phyloP scores from a whole-genome alignment of 164 flowering plant species.

The Chimonanthus praecox region DNA sequence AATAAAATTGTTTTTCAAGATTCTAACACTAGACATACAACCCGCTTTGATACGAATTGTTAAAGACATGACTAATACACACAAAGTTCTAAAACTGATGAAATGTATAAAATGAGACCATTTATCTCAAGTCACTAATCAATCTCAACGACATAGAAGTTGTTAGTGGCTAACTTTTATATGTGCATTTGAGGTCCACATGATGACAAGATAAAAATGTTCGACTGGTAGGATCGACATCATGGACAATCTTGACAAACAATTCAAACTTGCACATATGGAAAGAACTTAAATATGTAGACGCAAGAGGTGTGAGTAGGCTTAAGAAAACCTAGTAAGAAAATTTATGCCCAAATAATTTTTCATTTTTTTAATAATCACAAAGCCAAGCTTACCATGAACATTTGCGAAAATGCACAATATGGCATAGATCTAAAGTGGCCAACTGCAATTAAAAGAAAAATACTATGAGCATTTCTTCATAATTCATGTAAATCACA shows the following conservation, averaged over 20 bases:
- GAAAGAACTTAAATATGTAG: not conserved
- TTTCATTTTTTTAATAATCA: not conserved
- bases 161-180: too few species aligned
- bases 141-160: too few species aligned
- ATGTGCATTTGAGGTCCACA: not conserved
- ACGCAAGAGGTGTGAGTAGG: not conserved
- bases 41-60: too few species aligned
- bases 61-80: too few species aligned
- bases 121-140: too few species aligned
- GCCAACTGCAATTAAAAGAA: conserved; percentile 62
- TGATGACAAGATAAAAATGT: not conserved
- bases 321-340: not conserved
- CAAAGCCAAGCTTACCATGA: conserved; percentile 57
- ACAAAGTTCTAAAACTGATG: too few species aligned
- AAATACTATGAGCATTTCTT: not conserved
- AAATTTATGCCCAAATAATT: not conserved
- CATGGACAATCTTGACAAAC: too few species aligned
- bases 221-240: too few species aligned
- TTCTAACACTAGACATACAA: too few species aligned
- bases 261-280: too few species aligned
- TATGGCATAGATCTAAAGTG: conserved; percentile 89
- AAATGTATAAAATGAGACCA: too few species aligned
- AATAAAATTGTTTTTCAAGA: too few species aligned
- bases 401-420: conserved; percentile 81
- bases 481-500: not conserved